Percentiles rank a stretch among this genome's conserved stretches.
Evolutionary conservation across 2,329 filamentous ascomycete genomes (phyloP).

Genomic region (Graphilbum sp.): DNA sequence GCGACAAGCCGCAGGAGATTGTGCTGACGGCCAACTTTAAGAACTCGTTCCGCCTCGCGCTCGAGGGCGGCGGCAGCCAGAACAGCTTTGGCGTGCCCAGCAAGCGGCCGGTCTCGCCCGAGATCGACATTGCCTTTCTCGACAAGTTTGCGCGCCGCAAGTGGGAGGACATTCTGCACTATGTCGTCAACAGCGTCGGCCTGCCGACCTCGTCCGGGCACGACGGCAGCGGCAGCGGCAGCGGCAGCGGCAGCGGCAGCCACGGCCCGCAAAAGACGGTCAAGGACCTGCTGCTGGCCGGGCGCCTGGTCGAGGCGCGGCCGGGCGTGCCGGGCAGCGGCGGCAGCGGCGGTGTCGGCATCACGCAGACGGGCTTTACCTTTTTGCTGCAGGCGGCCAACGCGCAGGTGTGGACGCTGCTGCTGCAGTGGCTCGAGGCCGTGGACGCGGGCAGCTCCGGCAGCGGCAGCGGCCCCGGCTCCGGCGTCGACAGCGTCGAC

Average conservation of each 20-base stretch:
- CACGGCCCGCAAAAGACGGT: conserved; percentile 63
- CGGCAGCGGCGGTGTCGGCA: conserved; percentile 54
- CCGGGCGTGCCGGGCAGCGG: conserved; percentile 15
- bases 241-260: too few species aligned
- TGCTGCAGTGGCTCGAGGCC: conserved; percentile 84
- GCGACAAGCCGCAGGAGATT: conserved; percentile 53
- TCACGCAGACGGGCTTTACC: conserved; percentile 86
- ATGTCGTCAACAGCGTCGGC: conserved; percentile 69
- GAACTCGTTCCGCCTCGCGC: conserved; percentile 64
- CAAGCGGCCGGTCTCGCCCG: conserved; percentile 39
- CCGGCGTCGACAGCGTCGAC: conserved; percentile 79
- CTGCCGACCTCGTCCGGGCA: too few species aligned
- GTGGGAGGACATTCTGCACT: conserved; percentile 94
- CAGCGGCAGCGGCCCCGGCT: conserved; percentile 24
- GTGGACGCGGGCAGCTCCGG: conserved; percentile 39
- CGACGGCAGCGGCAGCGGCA: too few species aligned
- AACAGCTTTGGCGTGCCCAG: conserved; percentile 85
- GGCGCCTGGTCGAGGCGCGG: conserved; percentile 57
- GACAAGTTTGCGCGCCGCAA: conserved; percentile 75
- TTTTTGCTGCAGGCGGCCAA: conserved; percentile 92
- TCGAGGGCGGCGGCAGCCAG: conserved; percentile 74
- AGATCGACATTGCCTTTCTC: conserved; percentile 55
- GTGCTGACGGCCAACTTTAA: conserved; percentile 70
- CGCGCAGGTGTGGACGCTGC: conserved; percentile 88
- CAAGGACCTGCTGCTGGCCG: conserved; percentile 65